Base-by-base conservation (phyloP, 192 early-diverging fungal species). In the Backusella australiensis region DNA sequence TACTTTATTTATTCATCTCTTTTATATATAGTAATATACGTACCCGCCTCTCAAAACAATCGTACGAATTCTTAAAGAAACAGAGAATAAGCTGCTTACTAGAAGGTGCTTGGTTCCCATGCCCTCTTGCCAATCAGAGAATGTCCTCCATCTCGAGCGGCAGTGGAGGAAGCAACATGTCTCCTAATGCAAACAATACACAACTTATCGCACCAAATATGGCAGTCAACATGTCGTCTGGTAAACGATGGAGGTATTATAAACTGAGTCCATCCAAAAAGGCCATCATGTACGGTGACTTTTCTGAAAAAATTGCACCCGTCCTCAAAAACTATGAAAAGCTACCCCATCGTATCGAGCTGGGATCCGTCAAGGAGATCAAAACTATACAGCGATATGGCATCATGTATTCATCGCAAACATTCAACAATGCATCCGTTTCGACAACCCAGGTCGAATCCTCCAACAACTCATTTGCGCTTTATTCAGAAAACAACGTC, bases 61-160 rank as follows among this genome's bases (percentile, higher is more conserved):
- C 86, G 38, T 93, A 91, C 69, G 90, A 93, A 73, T 88, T 90
- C 39, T 83, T 94, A 26, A 93, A 92, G 75, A 80, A 89, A 44
- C 93, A 94, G 73, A 77, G 92, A 11, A 89, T 94, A 17, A 80
- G 77, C 9, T 91, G 91, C 75, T 67, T 94, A 19, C 53, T 89
- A 32, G 35, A 71, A 36, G 93, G 93, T 23, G 90, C 88, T 11
- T 94, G 91, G 91, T 94, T 94, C 72, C 92, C 89, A 15, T 72
- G 19, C 14, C 77, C 77, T 0, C 21, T 46, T 23, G 15, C 46
- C 8, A 67, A 36, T 26, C 67, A 67, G n/a, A 67, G 39, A 34
- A 67, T 34, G n/a, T 41, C 67, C 7, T 56, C 26, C 4, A 52
- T 53, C 21, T 34, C 53, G 19, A 42, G 17, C 2, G 46, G 21